phyloP scores from a whole-genome alignment of 768 basidiomycete species.

The Coprinopsis strossmayeri region DNA sequence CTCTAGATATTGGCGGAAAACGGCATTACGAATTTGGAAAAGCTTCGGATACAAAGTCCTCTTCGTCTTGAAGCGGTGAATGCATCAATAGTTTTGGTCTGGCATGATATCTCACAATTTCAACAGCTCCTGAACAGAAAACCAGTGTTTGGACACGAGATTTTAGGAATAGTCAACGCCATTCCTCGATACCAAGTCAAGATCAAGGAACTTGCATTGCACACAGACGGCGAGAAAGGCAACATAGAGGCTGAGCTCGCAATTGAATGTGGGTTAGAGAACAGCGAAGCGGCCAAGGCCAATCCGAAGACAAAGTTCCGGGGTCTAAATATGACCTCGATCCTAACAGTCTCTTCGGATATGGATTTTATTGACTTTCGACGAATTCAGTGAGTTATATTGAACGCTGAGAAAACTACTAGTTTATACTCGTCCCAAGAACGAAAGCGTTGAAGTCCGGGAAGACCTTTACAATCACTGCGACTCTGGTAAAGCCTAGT shows the following conservation, averaged over 20 bases:
- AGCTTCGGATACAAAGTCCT: constrained; percentile 50
- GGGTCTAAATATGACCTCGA: constrained; percentile 57
- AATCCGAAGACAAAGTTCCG: constrained; percentile 21
- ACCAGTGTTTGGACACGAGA: constrained; percentile 66
- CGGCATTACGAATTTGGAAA: constrained; percentile 58
- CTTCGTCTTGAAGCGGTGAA: constrained; percentile 58
- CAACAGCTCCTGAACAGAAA: constrained; percentile 66
- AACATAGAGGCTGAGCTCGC: constrained; percentile 53
- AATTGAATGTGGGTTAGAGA: constrained; percentile 49
- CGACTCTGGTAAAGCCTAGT: constrained; percentile 65
- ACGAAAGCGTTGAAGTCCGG: constrained; percentile 57
- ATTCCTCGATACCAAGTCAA: constrained; percentile 59
- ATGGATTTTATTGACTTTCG: constrained; percentile 72
- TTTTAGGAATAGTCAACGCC: constrained; percentile 53
- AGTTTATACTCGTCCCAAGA: constrained; percentile 31
- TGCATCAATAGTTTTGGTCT: not conserved
- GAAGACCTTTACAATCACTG: constrained; percentile 56
- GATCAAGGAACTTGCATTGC: constrained; percentile 40
- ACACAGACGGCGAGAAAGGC: constrained; percentile 33
- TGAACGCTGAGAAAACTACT: not conserved
- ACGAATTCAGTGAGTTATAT: constrained; percentile 55
- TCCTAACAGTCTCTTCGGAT: constrained; percentile 76
- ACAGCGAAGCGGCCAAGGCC: constrained; percentile 13
- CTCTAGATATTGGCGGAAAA: constrained; percentile 66
- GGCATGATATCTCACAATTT: constrained; percentile 1